Evolutionary conservation across 768 basidiomycete species (phyloP), one percentile per base, ranked within the genome.

Genomic region (Tubosaeta sp.): DNA sequence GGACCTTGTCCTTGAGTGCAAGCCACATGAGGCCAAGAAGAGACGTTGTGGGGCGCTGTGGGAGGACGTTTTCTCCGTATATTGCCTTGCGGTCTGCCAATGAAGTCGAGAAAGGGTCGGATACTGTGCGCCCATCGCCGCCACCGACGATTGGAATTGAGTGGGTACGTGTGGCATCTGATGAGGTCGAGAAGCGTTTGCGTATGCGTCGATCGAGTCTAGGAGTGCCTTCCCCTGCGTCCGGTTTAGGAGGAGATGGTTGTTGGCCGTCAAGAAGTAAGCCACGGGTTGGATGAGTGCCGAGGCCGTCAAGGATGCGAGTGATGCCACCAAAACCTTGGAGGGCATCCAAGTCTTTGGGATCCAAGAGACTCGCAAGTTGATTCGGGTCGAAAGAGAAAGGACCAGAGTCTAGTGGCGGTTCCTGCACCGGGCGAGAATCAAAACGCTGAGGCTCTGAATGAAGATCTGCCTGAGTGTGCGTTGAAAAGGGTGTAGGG

Each of bases 361-460:
- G 93, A 65, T 98, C 95, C 34, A 98, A 83, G 48, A 97, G 79
- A 54, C 83, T 81, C 1, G 95, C 95, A 14, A 97, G 83, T 46
- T 78, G 73, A 54, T 77, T 80, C 0, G 95, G 91, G 51, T 83
- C 84, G 62, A 85, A 84, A 11, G 63, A 65, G 68, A 95, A 97
- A 0, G 91, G 90, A 1, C 79, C 68, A 1, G 85, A 81, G 65
- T 94, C 79, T 35, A 74, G 71, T 5, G 55, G 60, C 16, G 70
- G 64, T 55, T 80, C 77, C 55, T 76, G 73, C 7, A 61, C 53
- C 27, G 69, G 54, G 26, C 70, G 67, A 8, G 70, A 14, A 47
- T 46, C 41, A 16, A 46, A 9, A 35, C 4, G 62, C 12, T 54
- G 65, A 37, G 59, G 51, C 14, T 64, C 58, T 4, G 65, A 56